These are phyloP conservation scores for Chalciporus piperatus DNA, from an alignment of 768 basidiomycete genomes.

Conservation along the genomic window DNA sequence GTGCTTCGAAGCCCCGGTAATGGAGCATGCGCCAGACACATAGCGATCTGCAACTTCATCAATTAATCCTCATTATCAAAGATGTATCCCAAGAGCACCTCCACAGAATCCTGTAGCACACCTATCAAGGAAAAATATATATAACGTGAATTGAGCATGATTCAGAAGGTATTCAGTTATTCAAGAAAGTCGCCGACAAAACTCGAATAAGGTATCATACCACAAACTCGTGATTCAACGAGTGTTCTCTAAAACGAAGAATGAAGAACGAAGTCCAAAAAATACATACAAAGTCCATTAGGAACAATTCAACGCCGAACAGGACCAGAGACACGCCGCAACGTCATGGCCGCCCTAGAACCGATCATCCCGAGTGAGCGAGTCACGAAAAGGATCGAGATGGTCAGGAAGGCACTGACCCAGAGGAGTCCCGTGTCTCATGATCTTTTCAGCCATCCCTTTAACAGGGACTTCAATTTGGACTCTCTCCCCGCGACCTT, in stretches of 20 bases:
- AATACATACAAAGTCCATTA: not conserved
- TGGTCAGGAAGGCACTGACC: not conserved
- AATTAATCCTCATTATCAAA: too few relatives aligned
- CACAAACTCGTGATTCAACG: not conserved
- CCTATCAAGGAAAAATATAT: not conserved
- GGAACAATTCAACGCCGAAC: not conserved
- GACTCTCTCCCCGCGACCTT: conserved; percentile 9
- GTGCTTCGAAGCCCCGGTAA: not conserved
- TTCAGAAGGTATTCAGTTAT: too few relatives aligned
- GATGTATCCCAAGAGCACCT: too few relatives aligned
- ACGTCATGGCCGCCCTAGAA: not conserved
- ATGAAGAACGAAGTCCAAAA: not conserved
- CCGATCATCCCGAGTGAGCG: not conserved
- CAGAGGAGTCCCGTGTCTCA: not conserved
- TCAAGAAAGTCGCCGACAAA: not conserved
- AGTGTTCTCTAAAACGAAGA: not conserved
- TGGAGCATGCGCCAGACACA: not conserved
- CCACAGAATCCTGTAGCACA: too few relatives aligned
- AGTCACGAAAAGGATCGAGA: not conserved
- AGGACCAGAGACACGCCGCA: not conserved
- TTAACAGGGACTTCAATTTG: conserved; percentile 15
- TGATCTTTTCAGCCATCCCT: conserved; percentile 13
- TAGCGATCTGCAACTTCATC: too few relatives aligned
- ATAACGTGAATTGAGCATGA: not conserved
- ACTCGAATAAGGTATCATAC: not conserved